Conservation (phyloP, 257 asterid genomes). For the Solanum tarapatanum region DNA sequence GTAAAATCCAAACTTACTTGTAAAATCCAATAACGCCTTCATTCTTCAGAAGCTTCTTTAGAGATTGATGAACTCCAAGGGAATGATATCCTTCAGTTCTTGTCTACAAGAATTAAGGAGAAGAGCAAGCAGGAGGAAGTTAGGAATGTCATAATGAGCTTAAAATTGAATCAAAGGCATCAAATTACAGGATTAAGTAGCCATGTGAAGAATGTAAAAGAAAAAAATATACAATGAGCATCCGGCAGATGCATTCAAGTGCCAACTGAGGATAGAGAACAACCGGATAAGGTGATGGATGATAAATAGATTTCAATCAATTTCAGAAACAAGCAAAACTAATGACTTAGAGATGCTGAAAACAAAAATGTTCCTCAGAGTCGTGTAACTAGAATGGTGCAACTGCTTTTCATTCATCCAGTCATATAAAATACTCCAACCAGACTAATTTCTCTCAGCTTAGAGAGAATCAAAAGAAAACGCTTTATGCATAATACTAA, state of each 20-base stretch:
- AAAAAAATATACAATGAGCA: background rate
- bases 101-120: slow-evolving; percentile 37
- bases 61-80: slow-evolving; percentile 71
- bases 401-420: background rate
- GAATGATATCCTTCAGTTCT: slow-evolving; percentile 79
- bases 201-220: background rate
- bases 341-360: background rate
- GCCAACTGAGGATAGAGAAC: background rate
- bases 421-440: background rate
- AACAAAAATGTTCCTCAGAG: background rate
- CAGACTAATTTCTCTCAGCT: background rate
- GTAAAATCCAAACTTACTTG: slow-evolving; percentile 37
- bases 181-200: background rate
- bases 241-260: background rate
- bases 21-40: slow-evolving; percentile 90
- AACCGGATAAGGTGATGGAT: background rate
- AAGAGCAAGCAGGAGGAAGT: background rate
- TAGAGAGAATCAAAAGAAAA: background rate
- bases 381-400: background rate
- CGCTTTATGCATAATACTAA: background rate
- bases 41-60: slow-evolving; percentile 69
- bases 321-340: background rate
- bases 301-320: background rate
- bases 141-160: background rate
- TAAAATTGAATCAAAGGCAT: background rate